Conservation (phyloP, 1,284 basidiomycete genomes). For the Flammula alnicola region DNA sequence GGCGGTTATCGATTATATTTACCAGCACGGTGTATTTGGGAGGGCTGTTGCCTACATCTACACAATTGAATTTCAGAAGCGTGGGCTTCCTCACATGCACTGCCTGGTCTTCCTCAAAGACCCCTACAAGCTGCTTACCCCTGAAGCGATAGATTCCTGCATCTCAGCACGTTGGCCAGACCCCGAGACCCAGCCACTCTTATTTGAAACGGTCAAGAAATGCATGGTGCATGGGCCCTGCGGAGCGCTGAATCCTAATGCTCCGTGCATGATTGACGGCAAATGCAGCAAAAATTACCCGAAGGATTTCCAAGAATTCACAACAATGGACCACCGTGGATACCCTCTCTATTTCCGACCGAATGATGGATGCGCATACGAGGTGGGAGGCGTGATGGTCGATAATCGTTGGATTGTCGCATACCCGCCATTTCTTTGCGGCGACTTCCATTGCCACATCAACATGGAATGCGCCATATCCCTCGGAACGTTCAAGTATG, state of each 20-base stretch:
- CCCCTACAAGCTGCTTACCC: conserved; percentile 32
- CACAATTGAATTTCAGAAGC: conserved; percentile 56
- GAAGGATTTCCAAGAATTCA: conserved; percentile 38
- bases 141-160: conserved; percentile 41
- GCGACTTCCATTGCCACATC: conserved; percentile 49
- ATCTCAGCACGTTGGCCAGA: conserved; percentile 50
- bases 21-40: conserved; percentile 41
- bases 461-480: conserved; percentile 44
- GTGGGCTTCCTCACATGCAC: conserved; percentile 53
- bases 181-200: conserved; percentile 36
- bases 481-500: conserved; percentile 45
- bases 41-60: conserved; percentile 40
- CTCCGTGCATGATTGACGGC: conserved; percentile 45
- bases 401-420: conserved; percentile 46
- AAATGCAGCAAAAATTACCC: conserved; percentile 48
- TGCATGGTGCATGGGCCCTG: conserved; percentile 56
- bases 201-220: conserved; percentile 37
- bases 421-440: conserved; percentile 36
- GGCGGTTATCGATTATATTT: conserved; percentile 40
- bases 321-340: conserved; percentile 39
- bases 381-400: conserved; percentile 23
- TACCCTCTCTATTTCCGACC: conserved; percentile 43
- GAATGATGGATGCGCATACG: conserved; percentile 35
- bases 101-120: conserved; percentile 43
- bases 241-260: conserved; percentile 34